Conservation (phyloP, 2,329 filamentous ascomycete genomes). For the Claviceps humidiphila region DNA sequence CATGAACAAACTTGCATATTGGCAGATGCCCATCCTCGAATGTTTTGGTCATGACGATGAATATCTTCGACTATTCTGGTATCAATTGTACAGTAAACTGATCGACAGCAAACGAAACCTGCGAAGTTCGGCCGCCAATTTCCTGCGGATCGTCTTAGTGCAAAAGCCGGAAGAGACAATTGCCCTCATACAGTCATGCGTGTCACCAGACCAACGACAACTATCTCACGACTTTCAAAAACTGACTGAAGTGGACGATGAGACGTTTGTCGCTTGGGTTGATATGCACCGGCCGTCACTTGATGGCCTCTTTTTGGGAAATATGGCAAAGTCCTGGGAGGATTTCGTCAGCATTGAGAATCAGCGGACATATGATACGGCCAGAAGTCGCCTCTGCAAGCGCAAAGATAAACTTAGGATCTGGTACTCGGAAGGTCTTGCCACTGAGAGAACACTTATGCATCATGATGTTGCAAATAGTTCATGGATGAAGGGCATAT, state of each 20-base stretch:
- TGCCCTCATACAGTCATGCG: constrained; percentile 57
- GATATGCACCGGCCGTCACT: constrained; percentile 67
- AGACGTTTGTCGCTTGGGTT: constrained; percentile 78
- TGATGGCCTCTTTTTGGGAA: constrained; percentile 69
- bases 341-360: constrained; percentile 78
- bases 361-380: constrained; percentile 61
- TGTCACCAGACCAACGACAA: constrained; percentile 55
- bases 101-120: constrained; percentile 56
- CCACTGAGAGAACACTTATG: constrained; percentile 57
- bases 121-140: constrained; percentile 62
- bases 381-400: constrained; percentile 54
- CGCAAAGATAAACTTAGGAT: constrained; percentile 70
- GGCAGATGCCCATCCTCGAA: constrained; percentile 82
- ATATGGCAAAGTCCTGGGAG: constrained; percentile 74
- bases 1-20: constrained; percentile 79
- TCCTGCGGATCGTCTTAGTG: constrained; percentile 86
- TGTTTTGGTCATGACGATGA: constrained; percentile 67
- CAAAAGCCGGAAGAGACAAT: constrained; percentile 80
- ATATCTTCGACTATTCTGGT: constrained; percentile 76
- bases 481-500: constrained; percentile 93
- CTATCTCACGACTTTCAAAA: constrained; percentile 68
- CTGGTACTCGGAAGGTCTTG: constrained; percentile 60
- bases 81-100: constrained; percentile 81
- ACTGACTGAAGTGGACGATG: constrained; percentile 77
- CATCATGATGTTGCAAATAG: constrained; percentile 79